Percentiles rank a stretch among this genome's conserved stretches.
Conservation (phyloP, 2,329 filamentous ascomycete species). For the Dothistroma septosporum region DNA sequence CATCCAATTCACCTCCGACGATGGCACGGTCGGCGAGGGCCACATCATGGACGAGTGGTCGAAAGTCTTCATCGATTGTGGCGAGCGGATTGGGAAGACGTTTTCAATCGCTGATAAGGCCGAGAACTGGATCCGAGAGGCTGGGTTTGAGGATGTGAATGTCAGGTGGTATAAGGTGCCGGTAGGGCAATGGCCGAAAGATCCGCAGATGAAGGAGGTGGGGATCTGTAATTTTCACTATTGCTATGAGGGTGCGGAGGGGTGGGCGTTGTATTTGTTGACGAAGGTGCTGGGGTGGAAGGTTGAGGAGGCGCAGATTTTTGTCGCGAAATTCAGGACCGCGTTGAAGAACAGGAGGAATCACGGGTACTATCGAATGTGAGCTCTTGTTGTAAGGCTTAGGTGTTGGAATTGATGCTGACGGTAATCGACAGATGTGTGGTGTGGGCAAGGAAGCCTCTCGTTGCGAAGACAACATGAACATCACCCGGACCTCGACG, state of each 20-base stretch:
- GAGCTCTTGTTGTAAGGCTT: background rate
- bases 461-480: background rate
- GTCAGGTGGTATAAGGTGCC: conserved; percentile 33
- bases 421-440: background rate
- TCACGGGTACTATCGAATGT: conserved; percentile 4
- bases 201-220: conserved; percentile 2
- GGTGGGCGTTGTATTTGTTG: conserved; percentile 6
- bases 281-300: conserved; percentile 6
- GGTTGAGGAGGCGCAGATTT: background rate
- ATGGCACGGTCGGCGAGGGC: background rate
- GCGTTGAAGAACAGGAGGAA: conserved; percentile 4
- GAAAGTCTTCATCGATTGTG: conserved; percentile 3
- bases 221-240: conserved; percentile 8
- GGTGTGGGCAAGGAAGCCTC: background rate
- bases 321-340: conserved; percentile 5
- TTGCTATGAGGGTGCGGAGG: conserved; percentile 22
- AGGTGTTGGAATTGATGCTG: background rate
- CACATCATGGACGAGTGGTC: conserved; percentile 4
- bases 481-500: background rate
- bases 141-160: conserved; percentile 29
- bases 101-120: conserved; percentile 1
- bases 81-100: conserved; percentile 9
- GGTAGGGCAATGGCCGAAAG: conserved; percentile 5
- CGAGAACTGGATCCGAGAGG: conserved; percentile 2
- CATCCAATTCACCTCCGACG: conserved; percentile 4